Evolutionary conservation across 192 early-diverging fungal species (phyloP).

Genomic region (Phycomyces blakesleeanus): DNA sequence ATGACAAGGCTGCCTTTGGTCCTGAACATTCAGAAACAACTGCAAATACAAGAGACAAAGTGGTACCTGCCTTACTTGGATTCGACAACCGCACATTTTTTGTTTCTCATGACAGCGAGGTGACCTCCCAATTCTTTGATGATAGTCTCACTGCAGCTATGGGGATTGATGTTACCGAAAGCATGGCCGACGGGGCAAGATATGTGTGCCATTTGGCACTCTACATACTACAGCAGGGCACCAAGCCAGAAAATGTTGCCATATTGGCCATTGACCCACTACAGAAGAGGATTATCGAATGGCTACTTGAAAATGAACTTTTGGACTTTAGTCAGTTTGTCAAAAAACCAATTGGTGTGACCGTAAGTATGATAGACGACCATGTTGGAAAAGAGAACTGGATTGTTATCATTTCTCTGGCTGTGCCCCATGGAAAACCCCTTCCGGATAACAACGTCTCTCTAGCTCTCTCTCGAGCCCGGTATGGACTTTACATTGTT

Average conservation of each 20-base stretch:
- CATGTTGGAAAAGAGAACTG: constrained; percentile 6
- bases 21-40: background rate
- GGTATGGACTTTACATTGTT: constrained; percentile 18
- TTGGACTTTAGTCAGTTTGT: background rate
- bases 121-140: background rate
- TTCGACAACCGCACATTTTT: constrained; percentile 5
- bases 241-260: background rate
- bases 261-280: constrained; percentile 4
- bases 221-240: constrained; percentile 16
- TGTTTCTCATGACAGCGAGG: background rate
- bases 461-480: constrained; percentile 20
- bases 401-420: constrained; percentile 14
- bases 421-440: background rate
- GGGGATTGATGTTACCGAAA: background rate
- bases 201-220: constrained; percentile 14
- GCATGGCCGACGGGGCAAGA: constrained; percentile 9
- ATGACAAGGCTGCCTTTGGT: background rate
- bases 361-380: background rate
- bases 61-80: constrained; percentile 2
- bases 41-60: background rate
- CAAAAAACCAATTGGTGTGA: background rate
- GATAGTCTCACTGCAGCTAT: background rate
- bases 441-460: constrained; percentile 5
- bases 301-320: background rate
- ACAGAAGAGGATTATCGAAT: constrained; percentile 16